Evolutionary conservation across 768 basidiomycete species (phyloP), one percentile per base, ranked within the genome.

Genomic region (Mycena sanguinolenta): DNA sequence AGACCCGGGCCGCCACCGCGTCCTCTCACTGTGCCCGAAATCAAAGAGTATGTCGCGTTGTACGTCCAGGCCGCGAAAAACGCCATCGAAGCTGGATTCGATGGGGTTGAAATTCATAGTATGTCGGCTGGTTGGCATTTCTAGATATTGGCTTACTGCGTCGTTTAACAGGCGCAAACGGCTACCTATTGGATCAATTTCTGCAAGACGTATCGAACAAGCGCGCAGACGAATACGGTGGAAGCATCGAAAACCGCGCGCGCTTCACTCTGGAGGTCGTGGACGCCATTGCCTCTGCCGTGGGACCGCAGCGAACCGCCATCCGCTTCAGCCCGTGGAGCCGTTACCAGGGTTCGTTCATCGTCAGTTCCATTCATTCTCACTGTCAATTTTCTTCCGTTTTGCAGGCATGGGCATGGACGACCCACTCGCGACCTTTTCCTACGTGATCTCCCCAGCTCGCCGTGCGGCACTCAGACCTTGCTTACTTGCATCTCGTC

Each of bases 401-500:
- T n/a, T n/a, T n/a, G n/a, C 8, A 23, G n/a, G 12, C 21, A 23
- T 46, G 44, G 44, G 16, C 4, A 46, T 46, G 44, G 16, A 8
- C 44, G 21, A 46, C 6, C 44, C 44, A 3, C 21, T 46, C 1
- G 21, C 44, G 21, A 46, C 44, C 21, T 46, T 46, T 17, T n/a
- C 44, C 0, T n/a, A 46, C 21, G 44, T 46, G 16, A n/a, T 46
- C 21, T 44, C 60, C n/a, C 4, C 39, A 77, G 21, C 61, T 84
- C 38, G 71, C 67, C 13, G 58, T 74, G 12, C 63, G 64, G 32
- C 76, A 77, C 67, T 80, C 80, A 14, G 54, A 73, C n/a, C 75
- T 85, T 16, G 83, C 83, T 7, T 86, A 86, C 75, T 58, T 85
- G 3, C 83, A 84, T 71, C 57, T 80, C 44, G 70, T 77, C 19